Conservation (phyloP, 176 grass and related monocot species). For the Oropetium thomaeum region DNA sequence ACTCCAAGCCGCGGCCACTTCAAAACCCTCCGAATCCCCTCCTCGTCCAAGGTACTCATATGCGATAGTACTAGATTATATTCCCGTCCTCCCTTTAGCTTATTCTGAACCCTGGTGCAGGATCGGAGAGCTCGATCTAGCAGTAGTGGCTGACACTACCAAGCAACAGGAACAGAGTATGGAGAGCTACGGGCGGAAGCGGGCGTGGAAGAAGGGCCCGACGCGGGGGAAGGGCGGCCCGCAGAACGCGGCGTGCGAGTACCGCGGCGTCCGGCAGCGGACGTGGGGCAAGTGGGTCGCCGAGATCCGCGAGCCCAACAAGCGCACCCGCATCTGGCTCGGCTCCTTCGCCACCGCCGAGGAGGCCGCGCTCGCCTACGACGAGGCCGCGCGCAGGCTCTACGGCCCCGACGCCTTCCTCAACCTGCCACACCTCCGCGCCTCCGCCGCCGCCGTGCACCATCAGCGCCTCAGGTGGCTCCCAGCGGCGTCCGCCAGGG, state of each 20-base stretch:
- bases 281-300: slow-evolving; percentile 93
- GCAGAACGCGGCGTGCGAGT: slow-evolving; percentile 78
- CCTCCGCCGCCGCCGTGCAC: slow-evolving; percentile 39
- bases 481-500: slow-evolving; percentile 42
- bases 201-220: slow-evolving; percentile 96
- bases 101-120: background rate
- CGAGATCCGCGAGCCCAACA: slow-evolving; percentile 89
- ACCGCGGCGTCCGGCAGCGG: slow-evolving; percentile 78
- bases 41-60: background rate
- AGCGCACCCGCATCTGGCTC: slow-evolving; percentile 74
- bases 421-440: slow-evolving; percentile 94
- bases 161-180: slow-evolving; percentile 20
- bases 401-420: slow-evolving; percentile 93
- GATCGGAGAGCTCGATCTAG: too few relatives aligned
- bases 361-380: slow-evolving; percentile 88
- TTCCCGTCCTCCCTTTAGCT: too few relatives aligned
- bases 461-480: slow-evolving; percentile 83
- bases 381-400: slow-evolving; percentile 82
- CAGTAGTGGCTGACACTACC: too few relatives aligned
- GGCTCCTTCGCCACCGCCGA: slow-evolving; percentile 88
- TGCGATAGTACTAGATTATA: too few relatives aligned
- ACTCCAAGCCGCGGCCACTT: background rate
- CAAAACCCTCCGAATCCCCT: slow-evolving; percentile 12
- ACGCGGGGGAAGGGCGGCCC: slow-evolving; percentile 72
- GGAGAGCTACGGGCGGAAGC: slow-evolving; percentile 62